Conservation (phyloP, 2,329 filamentous ascomycete species). For the Curvularia sp. region DNA sequence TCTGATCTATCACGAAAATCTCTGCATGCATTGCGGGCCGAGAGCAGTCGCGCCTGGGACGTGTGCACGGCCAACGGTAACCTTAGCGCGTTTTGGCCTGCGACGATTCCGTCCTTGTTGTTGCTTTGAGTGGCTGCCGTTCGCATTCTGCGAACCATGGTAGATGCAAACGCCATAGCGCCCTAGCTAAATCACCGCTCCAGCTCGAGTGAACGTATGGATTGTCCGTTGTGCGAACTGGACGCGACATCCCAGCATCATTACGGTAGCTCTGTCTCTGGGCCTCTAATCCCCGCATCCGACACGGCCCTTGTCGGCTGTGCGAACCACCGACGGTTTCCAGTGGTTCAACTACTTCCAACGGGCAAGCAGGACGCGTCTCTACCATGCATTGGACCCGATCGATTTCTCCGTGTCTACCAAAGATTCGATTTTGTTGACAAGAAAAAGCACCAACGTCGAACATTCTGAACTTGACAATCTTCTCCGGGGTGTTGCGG, state of each 20-base stretch:
- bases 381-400: constrained; percentile 6
- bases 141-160: constrained; percentile 20
- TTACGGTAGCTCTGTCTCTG: constrained; percentile 6
- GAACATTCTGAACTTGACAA: not conserved
- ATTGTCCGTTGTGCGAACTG: constrained; percentile 8
- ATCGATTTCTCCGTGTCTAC: not conserved
- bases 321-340: constrained; percentile 6
- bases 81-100: constrained; percentile 8
- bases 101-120: constrained; percentile 7
- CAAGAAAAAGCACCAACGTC: constrained; percentile 6
- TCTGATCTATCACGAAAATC: constrained; percentile 31
- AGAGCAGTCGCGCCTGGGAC: constrained; percentile 23
- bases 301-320: constrained; percentile 11
- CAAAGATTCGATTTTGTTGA: constrained; percentile 5
- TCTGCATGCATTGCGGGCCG: constrained; percentile 34
- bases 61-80: constrained; percentile 12
- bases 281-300: constrained; percentile 12
- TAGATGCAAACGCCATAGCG: constrained; percentile 12
- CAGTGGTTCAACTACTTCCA: constrained; percentile 3
- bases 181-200: constrained; percentile 4
- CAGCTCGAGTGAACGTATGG: constrained; percentile 1
- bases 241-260: constrained; percentile 7
- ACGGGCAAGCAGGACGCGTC: constrained; percentile 2
- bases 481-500: constrained; percentile 3
- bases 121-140: constrained; percentile 15